These are phyloP conservation scores for Trifolium dubium DNA, from an alignment of 306 rosid species.

Conservation along the genomic window DNA sequence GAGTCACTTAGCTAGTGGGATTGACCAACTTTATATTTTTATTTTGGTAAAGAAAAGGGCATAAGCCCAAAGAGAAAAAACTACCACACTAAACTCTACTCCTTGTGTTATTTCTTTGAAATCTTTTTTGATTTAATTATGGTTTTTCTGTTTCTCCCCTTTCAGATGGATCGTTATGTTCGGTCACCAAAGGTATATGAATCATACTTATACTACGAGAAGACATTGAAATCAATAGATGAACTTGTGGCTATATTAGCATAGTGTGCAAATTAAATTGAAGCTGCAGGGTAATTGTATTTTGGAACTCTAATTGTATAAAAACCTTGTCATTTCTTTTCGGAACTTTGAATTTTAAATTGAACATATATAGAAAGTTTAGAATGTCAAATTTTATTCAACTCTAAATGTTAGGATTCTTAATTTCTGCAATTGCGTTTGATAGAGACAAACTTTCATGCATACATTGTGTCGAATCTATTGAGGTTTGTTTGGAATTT, in stretches of 20 bases:
- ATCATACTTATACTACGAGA: slow-evolving; percentile 89
- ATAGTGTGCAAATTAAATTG: slow-evolving; percentile 41
- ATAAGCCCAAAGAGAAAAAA: no score
- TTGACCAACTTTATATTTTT: no score
- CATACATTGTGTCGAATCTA: no score
- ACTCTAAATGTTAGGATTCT: no score
- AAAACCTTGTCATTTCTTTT: neutral
- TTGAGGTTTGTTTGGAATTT: no score
- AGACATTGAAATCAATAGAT: slow-evolving; percentile 87
- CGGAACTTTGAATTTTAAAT: neutral
- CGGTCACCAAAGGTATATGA: slow-evolving; percentile 91
- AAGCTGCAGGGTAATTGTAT: slow-evolving; percentile 20
- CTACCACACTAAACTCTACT: no score
- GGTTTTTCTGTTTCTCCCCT: no score
- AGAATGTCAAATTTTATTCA: neutral
- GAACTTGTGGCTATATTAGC: slow-evolving; percentile 72
- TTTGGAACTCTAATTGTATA: slow-evolving; percentile 11
- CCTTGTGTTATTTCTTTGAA: no score
- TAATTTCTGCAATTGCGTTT: no score
- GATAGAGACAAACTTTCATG: no score
- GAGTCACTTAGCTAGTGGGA: no score
- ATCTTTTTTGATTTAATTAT: neutral
- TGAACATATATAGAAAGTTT: slow-evolving; percentile 23
- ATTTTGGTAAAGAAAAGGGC: no score
- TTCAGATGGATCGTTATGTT: slow-evolving; percentile 58